Evolutionary conservation across 176 grass and related monocot genomes (phyloP).

Genomic region (Zoysia japonica): DNA sequence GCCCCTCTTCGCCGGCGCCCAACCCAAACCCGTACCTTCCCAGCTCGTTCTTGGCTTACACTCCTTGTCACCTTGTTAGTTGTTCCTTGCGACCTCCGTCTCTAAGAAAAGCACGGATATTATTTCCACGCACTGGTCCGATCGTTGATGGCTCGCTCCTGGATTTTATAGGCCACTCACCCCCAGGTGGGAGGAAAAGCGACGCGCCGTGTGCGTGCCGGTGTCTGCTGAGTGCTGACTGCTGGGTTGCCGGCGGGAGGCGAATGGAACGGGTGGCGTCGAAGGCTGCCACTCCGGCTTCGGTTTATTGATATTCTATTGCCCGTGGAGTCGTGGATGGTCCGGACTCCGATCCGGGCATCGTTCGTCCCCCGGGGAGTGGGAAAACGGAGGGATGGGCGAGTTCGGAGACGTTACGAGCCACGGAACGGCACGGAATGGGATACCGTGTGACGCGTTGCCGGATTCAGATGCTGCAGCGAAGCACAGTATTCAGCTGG

Average conservation of each 20-base stretch:
- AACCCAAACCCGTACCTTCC: too few relatives aligned
- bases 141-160: background rate
- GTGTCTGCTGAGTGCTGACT: too few relatives aligned
- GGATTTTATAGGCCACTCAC: constrained; percentile 28
- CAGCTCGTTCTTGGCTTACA: background rate
- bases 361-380: background rate
- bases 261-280: constrained; percentile 6
- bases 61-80: too few relatives aligned
- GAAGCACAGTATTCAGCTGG: background rate
- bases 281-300: background rate
- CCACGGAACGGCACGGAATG: background rate
- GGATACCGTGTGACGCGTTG: background rate
- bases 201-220: background rate
- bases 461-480: background rate
- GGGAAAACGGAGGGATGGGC: background rate
- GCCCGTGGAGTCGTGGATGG: background rate
- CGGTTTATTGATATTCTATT: background rate
- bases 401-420: background rate
- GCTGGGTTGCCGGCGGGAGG: background rate
- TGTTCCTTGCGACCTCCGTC: background rate
- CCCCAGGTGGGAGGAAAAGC: background rate
- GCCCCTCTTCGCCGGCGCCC: background rate
- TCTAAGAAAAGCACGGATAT: background rate
- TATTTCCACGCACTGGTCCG: background rate
- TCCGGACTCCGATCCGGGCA: background rate